Conservation (phyloP, 805 yeast species). For the Peterozyma xylosa region DNA sequence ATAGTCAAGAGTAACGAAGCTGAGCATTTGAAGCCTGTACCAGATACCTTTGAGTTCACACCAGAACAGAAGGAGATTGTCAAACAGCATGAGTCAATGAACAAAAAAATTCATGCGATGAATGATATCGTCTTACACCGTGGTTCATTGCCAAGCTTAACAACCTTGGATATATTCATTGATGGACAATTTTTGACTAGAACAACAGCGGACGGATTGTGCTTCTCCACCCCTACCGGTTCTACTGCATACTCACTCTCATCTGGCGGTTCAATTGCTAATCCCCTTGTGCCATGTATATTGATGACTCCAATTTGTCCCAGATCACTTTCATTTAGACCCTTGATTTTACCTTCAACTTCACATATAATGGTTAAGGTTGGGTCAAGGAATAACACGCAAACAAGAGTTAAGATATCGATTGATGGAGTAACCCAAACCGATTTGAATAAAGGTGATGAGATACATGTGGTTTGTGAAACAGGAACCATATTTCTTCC, state of each 20-base stretch:
- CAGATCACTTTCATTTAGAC: constrained; percentile 82
- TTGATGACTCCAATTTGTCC: constrained; percentile 90
- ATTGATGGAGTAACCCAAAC: constrained; percentile 82
- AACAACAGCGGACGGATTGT: constrained; percentile 88
- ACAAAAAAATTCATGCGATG: constrained; percentile 66
- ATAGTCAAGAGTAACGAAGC: constrained; percentile 31
- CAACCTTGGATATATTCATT: constrained; percentile 76
- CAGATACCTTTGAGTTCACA: constrained; percentile 7
- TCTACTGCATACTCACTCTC: constrained; percentile 88
- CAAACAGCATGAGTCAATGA: constrained; percentile 4
- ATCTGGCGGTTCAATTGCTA: constrained; percentile 90
- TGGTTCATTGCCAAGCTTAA: constrained; percentile 80
- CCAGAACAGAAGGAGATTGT: constrained; percentile 5
- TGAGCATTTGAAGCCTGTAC: constrained; percentile 1
- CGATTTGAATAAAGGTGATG: constrained; percentile 67
- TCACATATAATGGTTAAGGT: constrained; percentile 65
- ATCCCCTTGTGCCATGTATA: constrained; percentile 79
- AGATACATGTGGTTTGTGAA: constrained; percentile 64
- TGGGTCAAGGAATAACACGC: constrained; percentile 36
- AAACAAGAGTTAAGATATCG: constrained; percentile 46
- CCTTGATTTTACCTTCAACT: constrained; percentile 71
- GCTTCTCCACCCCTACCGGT: constrained; percentile 87
- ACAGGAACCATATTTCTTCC: constrained; percentile 52
- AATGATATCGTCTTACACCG: constrained; percentile 86
- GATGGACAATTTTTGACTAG: constrained; percentile 82